Evolutionary conservation across 495 filamentous ascomycete species (phyloP).

Genomic region (Tuber umbilicatum): DNA sequence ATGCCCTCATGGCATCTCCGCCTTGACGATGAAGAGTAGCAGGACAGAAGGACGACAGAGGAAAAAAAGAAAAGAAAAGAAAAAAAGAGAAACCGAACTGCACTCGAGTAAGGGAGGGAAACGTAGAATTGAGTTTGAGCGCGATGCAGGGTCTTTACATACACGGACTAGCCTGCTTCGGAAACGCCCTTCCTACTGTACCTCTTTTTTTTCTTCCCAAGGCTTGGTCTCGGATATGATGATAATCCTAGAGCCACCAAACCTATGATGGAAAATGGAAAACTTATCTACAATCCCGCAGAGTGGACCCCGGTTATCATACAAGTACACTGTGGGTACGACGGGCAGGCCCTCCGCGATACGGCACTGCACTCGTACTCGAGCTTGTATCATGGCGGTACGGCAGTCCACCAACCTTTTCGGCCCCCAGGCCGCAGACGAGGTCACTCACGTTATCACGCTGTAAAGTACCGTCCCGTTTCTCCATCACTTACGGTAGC

Average conservation of each 20-base stretch:
- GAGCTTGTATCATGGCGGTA: not conserved
- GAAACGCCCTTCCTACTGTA: not conserved
- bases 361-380: too few species aligned
- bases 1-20: constrained; percentile 25
- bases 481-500: not conserved
- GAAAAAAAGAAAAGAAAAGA: not conserved
- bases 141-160: constrained; percentile 1
- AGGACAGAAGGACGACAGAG: not conserved
- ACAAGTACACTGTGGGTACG: too few species aligned
- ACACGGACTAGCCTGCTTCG: not conserved
- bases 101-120: not conserved
- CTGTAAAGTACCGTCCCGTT: not conserved
- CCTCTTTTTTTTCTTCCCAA: not conserved
- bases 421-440: not conserved
- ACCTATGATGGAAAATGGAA: not conserved
- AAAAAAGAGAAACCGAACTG: not conserved
- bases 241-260: not conserved
- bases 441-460: not conserved
- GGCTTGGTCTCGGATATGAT: not conserved
- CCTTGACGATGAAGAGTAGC: constrained; percentile 6
- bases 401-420: not conserved
- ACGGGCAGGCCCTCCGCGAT: too few species aligned
- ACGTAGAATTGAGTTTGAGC: constrained; percentile 4
- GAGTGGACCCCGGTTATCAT: not conserved
- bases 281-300: not conserved